These are phyloP conservation scores for Suillus fuscotomentosus DNA, from an alignment of 768 basidiomycete genomes.

Conservation along the genomic window DNA sequence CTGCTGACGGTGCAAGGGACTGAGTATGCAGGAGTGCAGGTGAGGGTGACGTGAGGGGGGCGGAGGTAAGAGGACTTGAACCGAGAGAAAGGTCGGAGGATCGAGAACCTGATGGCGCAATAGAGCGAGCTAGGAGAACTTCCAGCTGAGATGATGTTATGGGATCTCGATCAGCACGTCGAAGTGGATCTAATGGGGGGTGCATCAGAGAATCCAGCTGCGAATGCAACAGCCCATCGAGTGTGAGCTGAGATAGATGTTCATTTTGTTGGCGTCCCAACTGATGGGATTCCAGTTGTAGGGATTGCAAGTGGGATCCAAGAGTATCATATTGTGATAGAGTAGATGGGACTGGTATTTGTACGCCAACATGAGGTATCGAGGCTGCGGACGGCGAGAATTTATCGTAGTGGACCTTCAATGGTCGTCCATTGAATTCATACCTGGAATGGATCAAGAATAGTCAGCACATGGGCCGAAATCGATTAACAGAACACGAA, in stretches of 20 bases:
- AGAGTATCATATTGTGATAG: conserved; percentile 21
- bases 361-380: conserved; percentile 22
- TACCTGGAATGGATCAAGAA: conserved; percentile 46
- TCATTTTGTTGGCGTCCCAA: conserved; percentile 19
- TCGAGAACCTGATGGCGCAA: conserved; percentile 6
- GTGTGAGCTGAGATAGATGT: conserved; percentile 1
- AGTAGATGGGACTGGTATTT: conserved; percentile 13
- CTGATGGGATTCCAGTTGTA: conserved; percentile 2
- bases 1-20: conserved; percentile 16
- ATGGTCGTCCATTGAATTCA: conserved; percentile 81
- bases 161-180: conserved; percentile 26
- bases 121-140: conserved; percentile 20
- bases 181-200: conserved; percentile 22
- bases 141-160: conserved; percentile 27
- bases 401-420: conserved; percentile 93
- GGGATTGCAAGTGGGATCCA: conserved; percentile 9
- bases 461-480: conserved; percentile 8
- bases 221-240: conserved; percentile 19
- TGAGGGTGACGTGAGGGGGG: conserved; percentile 26
- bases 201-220: conserved; percentile 20
- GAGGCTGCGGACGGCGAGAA: conserved; percentile 47
- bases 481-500: background rate
- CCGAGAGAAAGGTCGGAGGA: background rate
- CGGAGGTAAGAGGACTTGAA: conserved; percentile 8
- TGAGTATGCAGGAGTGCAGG: conserved; percentile 16